These are phyloP conservation scores for Ophiocytium majus DNA, from an alignment of 352 stramenopile genomes.

Conservation along the genomic window DNA sequence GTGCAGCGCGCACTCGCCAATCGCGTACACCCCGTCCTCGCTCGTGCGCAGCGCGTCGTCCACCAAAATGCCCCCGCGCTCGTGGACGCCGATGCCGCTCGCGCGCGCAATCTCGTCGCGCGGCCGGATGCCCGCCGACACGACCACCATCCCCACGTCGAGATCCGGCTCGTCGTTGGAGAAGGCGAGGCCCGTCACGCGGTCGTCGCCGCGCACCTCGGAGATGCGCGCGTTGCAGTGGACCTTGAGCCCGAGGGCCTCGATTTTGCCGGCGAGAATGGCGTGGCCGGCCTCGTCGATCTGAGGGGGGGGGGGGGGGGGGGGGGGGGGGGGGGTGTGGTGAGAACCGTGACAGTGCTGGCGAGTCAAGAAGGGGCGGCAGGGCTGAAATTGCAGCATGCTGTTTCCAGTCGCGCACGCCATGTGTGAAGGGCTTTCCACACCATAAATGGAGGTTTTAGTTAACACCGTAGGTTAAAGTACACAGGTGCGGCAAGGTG, in stretches of 20 bases:
- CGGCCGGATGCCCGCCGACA: constrained; percentile 78
- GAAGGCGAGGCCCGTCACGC: constrained; percentile 71
- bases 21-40: constrained; percentile 72
- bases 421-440: too few relatives aligned
- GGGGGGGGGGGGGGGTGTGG: too few relatives aligned
- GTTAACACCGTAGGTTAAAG: too few relatives aligned
- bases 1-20: constrained; percentile 82
- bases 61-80: constrained; percentile 79
- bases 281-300: constrained; percentile 82
- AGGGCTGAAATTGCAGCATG: too few relatives aligned
- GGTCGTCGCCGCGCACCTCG: constrained; percentile 63
- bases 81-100: constrained; percentile 67
- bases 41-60: constrained; percentile 77
- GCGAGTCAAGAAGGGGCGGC: too few relatives aligned
- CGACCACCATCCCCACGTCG: constrained; percentile 83
- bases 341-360: too few relatives aligned
- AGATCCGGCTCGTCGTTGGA: constrained; percentile 72
- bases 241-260: constrained; percentile 74
- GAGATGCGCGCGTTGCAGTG: constrained; percentile 77
- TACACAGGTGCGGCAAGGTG: too few relatives aligned
- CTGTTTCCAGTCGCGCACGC: too few relatives aligned
- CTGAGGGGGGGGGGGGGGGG: too few relatives aligned
- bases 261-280: constrained; percentile 80
- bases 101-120: constrained; percentile 76
- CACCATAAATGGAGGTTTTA: too few relatives aligned